A percentile compares a stretch with the other conserved stretches of the same genome.
Conservation (phyloP, 495 filamentous ascomycete species). For the Penicillium lividum region DNA sequence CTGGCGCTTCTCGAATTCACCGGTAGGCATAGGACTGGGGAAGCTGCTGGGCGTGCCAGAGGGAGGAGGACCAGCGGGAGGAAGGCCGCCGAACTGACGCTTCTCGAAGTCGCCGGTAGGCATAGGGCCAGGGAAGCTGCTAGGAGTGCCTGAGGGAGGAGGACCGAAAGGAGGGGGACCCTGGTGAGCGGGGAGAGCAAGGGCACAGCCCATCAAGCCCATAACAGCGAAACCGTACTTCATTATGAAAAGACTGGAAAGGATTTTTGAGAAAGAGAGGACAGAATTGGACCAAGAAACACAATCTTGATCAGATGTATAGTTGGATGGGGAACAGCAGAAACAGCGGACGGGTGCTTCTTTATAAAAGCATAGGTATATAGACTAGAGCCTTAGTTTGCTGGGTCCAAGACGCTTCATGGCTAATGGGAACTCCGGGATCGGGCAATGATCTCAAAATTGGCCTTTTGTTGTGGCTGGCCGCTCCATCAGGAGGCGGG, state of each 20-base stretch:
- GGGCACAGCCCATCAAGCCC: constrained; percentile 32
- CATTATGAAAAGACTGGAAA: constrained; percentile 18
- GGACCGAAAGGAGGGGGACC: constrained; percentile 5
- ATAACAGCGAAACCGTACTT: constrained; percentile 25
- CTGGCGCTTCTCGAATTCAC: no score
- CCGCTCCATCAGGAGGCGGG: constrained; percentile 1
- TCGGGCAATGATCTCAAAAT: constrained; percentile 22
- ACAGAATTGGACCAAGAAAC: constrained; percentile 1
- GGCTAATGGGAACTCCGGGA: constrained; percentile 15
- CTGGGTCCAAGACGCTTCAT: constrained; percentile 2
- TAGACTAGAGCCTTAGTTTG: not conserved
- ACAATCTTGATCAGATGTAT: constrained; percentile 8
- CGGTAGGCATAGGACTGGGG: not conserved
- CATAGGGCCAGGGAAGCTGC: constrained; percentile 4
- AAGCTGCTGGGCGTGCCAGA: constrained; percentile 8
- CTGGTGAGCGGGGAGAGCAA: constrained; percentile 21
- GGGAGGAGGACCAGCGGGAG: constrained; percentile 12
- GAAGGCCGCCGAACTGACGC: constrained; percentile 9
- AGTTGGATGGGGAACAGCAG: not conserved
- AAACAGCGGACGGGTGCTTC: not conserved
- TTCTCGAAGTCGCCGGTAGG: constrained; percentile 3
- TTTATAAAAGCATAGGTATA: not conserved
- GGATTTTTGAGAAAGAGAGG: constrained; percentile 1
- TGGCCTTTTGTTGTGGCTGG: constrained; percentile 11
- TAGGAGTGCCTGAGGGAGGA: constrained; percentile 7